Evolutionary conservation across 2,329 filamentous ascomycete species (phyloP).

Genomic region (Ophiocordyceps camponoti-floridani): DNA sequence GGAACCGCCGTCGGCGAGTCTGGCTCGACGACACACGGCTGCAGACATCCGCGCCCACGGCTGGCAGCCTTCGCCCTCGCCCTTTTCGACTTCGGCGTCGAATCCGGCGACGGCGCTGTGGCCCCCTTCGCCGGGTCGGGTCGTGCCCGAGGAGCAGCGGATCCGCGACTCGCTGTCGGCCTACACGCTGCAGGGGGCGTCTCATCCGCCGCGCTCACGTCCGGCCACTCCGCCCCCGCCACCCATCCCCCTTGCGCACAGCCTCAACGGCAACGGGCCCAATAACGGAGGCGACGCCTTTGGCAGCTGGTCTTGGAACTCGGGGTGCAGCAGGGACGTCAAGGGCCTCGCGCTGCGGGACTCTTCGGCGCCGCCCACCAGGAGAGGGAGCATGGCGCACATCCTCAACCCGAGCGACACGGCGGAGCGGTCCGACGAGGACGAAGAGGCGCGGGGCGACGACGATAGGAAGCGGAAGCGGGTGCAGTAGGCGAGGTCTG

Average conservation of each 20-base stretch:
- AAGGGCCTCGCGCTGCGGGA: conserved; percentile 33
- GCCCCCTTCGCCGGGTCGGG: conserved; percentile 35
- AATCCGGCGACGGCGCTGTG: conserved; percentile 33
- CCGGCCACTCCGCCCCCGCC: conserved; percentile 32
- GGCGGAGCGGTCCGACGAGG: conserved; percentile 35
- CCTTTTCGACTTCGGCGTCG: conserved; percentile 42
- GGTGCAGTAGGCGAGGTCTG: conserved; percentile 20
- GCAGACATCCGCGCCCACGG: conserved; percentile 86
- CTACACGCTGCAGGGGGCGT: conserved; percentile 29
- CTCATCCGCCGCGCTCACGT: conserved; percentile 32
- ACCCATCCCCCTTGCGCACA: conserved; percentile 20
- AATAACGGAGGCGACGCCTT: conserved; percentile 23
- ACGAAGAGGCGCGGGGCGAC: conserved; percentile 34
- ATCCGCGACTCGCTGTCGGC: conserved; percentile 37
- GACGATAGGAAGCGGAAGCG: conserved; percentile 46
- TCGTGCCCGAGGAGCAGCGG: conserved; percentile 32
- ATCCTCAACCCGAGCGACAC: conserved; percentile 44
- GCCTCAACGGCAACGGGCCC: conserved; percentile 23
- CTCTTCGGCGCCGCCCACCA: conserved; percentile 36
- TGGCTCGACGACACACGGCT: conserved; percentile 77
- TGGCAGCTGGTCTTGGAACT: conserved; percentile 38
- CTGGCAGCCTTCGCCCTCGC: conserved; percentile 48
- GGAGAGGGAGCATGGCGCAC: conserved; percentile 43
- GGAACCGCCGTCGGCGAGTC: conserved; percentile 45
- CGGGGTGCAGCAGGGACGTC: conserved; percentile 27